phyloP scores from a whole-genome alignment of 2,329 filamentous ascomycete genomes.

The Claviceps citrina region DNA sequence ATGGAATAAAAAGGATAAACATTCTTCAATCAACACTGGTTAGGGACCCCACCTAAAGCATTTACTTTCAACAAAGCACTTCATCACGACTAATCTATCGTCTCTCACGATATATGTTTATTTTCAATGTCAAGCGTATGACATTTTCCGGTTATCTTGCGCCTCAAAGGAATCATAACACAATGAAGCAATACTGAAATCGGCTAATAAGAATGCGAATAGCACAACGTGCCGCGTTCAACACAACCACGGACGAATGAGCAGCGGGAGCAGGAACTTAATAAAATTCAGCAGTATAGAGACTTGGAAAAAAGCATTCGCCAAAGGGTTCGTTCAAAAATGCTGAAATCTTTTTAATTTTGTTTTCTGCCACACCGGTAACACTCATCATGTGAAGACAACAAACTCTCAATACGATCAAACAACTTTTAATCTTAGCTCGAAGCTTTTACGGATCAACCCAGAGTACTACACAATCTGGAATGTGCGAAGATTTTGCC shows the following conservation, averaged over 20 bases:
- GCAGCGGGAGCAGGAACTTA: conserved; percentile 50
- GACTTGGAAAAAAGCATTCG: conserved; percentile 50
- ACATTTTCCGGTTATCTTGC: background rate
- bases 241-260: conserved; percentile 44
- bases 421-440: conserved; percentile 16
- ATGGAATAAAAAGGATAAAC: too few species aligned
- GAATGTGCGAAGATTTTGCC: conserved; percentile 67
- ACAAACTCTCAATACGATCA: background rate
- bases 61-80: background rate
- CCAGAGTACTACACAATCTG: conserved; percentile 85
- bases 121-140: conserved; percentile 1
- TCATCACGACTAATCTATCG: background rate
- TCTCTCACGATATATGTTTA: background rate
- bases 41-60: background rate
- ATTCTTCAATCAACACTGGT: too few species aligned
- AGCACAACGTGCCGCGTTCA: conserved; percentile 55
- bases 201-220: conserved; percentile 1
- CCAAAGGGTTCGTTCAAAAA: conserved; percentile 6
- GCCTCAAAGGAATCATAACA: too few species aligned
- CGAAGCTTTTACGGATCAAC: conserved; percentile 60
- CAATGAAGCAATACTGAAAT: too few species aligned
- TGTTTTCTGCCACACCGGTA: background rate
- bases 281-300: conserved; percentile 58
- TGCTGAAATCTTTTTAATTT: background rate
- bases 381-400: background rate